These are phyloP conservation scores for Monilinia polystroma DNA, from an alignment of 2,329 filamentous ascomycete species.

Conservation along the genomic window DNA sequence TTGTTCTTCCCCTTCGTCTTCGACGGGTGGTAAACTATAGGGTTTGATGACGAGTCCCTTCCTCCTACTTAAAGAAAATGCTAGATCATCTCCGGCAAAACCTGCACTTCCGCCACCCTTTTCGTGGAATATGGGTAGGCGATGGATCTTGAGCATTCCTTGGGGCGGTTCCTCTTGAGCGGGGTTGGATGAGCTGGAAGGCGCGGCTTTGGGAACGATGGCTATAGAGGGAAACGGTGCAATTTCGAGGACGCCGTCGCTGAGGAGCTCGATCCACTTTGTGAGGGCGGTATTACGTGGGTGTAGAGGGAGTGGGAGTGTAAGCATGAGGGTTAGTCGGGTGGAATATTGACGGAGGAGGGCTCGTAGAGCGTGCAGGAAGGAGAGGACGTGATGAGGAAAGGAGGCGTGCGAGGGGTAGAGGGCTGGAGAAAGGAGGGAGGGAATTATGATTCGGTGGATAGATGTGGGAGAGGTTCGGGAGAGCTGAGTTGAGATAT, in stretches of 20 bases:
- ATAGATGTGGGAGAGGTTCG: slow-evolving; percentile 58
- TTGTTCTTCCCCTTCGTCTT: slow-evolving; percentile 52
- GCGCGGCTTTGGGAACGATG: slow-evolving; percentile 43
- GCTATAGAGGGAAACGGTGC: slow-evolving; percentile 65
- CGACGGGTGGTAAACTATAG: slow-evolving; percentile 83
- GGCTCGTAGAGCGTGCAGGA: slow-evolving; percentile 74
- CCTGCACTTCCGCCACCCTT: slow-evolving; percentile 76
- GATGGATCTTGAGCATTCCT: slow-evolving; percentile 80
- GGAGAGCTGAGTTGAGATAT: slow-evolving; percentile 55
- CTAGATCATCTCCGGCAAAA: slow-evolving; percentile 76
- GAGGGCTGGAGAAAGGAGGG: slow-evolving; percentile 78
- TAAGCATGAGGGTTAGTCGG: slow-evolving; percentile 69
- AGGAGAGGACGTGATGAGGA: slow-evolving; percentile 74
- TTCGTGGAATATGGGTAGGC: slow-evolving; percentile 81
- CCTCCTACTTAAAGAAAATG: slow-evolving; percentile 80
- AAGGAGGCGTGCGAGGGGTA: slow-evolving; percentile 69
- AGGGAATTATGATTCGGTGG: slow-evolving; percentile 83
- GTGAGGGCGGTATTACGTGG: slow-evolving; percentile 73
- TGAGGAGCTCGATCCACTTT: slow-evolving; percentile 81
- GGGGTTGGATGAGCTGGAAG: slow-evolving; percentile 53
- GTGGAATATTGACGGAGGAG: slow-evolving; percentile 67
- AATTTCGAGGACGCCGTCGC: slow-evolving; percentile 84
- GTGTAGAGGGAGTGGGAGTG: slow-evolving; percentile 76
- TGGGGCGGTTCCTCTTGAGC: slow-evolving; percentile 73
- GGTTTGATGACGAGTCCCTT: slow-evolving; percentile 82